These are phyloP conservation scores for Pestalotiopsis sp. DNA, from an alignment of 2,329 filamentous ascomycete genomes.

Conservation along the genomic window DNA sequence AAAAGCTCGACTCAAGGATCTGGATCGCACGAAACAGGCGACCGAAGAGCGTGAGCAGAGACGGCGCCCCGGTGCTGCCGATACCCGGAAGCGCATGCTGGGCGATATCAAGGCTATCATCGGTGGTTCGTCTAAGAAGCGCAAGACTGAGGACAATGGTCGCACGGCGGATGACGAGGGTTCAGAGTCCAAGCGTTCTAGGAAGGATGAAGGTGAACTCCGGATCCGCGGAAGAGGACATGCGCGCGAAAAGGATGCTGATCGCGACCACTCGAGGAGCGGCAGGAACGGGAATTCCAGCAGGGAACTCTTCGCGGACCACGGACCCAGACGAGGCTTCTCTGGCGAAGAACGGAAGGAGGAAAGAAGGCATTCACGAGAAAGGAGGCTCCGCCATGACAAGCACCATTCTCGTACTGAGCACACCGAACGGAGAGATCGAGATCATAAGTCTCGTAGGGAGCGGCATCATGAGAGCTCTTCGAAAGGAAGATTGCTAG, in stretches of 20 bases:
- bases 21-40: constrained; percentile 53
- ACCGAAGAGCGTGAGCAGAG: constrained; percentile 40
- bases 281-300: constrained; percentile 24
- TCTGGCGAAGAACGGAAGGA: neutral
- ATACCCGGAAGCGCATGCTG: constrained; percentile 61
- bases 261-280: constrained; percentile 22
- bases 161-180: constrained; percentile 10
- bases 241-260: constrained; percentile 8
- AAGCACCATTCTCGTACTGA: constrained; percentile 10
- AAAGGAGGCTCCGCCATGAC: constrained; percentile 16
- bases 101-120: constrained; percentile 64
- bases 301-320: constrained; percentile 24
- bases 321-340: neutral
- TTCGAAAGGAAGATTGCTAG: neutral
- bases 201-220: constrained; percentile 10
- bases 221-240: constrained; percentile 16
- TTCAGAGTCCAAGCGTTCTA: constrained; percentile 11
- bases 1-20: constrained; percentile 65
- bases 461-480: neutral
- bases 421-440: constrained; percentile 13
- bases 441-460: constrained; percentile 12
- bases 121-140: constrained; percentile 43
- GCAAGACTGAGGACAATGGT: constrained; percentile 30
- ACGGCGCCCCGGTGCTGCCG: constrained; percentile 47
- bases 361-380: constrained; percentile 18